phyloP scores from a whole-genome alignment of 305 asterid species.

The Solanum aculeatissimum region DNA sequence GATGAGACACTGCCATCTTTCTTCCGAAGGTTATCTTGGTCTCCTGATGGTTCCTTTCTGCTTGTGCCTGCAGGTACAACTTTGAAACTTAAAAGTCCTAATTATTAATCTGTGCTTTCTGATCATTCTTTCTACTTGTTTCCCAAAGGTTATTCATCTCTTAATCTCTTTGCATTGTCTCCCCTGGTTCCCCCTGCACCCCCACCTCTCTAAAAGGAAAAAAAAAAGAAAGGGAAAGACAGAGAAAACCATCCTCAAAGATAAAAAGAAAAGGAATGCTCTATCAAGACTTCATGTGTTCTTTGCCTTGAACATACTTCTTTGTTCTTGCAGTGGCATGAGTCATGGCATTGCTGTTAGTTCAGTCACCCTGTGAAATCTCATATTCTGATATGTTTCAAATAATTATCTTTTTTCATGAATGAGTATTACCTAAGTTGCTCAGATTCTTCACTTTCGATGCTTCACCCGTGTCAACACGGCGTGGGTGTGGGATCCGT shows the following conservation, averaged over 20 bases:
- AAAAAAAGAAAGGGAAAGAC: neutral
- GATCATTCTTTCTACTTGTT: neutral
- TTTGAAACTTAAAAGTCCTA: neutral
- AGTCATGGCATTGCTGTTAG: neutral
- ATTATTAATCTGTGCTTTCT: neutral
- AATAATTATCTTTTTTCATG: neutral
- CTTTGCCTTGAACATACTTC: neutral
- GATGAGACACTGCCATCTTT: slow-evolving; percentile 98
- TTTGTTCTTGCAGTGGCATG: neutral
- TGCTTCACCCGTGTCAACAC: too few species aligned
- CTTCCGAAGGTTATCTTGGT: slow-evolving; percentile 94
- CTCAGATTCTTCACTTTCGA: too few species aligned
- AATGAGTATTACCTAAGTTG: neutral
- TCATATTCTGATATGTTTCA: neutral
- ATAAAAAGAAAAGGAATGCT: neutral
- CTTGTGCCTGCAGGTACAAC: slow-evolving; percentile 88
- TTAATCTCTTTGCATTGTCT: neutral
- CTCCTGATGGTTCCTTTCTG: slow-evolving; percentile 94
- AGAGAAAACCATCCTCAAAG: neutral
- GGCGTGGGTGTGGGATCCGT: too few species aligned
- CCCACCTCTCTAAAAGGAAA: neutral
- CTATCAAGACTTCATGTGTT: neutral
- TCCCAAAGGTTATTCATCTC: neutral
- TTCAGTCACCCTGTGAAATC: neutral
- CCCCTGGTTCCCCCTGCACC: neutral